Evolutionary conservation across 352 stramenopile genomes (phyloP).

Genomic region (Phytophthora megakarya): DNA sequence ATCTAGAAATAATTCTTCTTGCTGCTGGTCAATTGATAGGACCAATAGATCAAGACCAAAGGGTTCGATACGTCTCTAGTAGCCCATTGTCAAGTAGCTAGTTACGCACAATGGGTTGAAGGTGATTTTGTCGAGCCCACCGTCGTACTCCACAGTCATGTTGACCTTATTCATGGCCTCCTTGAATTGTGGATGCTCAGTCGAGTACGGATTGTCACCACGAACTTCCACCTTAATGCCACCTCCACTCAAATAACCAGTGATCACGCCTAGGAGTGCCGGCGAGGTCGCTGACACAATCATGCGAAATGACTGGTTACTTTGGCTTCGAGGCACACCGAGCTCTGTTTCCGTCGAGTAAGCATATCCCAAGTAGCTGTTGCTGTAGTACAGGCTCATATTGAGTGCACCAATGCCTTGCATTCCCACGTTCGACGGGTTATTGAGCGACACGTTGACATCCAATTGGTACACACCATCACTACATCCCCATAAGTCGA

Average conservation of each 20-base stretch:
- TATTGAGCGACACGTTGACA: conserved; percentile 68
- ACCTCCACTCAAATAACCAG: conserved; percentile 38
- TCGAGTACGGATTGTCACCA: conserved; percentile 55
- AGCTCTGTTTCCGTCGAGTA: conserved; percentile 46
- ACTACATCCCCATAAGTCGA: conserved; percentile 49
- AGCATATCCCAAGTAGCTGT: conserved; percentile 69
- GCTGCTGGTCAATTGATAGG: no score
- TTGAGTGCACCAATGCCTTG: conserved; percentile 69
- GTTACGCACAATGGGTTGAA: conserved; percentile 38
- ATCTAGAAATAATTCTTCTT: no score
- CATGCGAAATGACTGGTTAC: conserved; percentile 52
- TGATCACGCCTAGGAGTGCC: conserved; percentile 44
- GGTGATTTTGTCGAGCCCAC: conserved; percentile 41
- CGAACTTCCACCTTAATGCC: conserved; percentile 57
- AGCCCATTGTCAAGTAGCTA: no score
- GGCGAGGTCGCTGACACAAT: conserved; percentile 41
- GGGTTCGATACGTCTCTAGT: no score
- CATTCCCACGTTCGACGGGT: conserved; percentile 52
- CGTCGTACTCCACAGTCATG: conserved; percentile 62
- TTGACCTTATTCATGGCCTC: conserved; percentile 52
- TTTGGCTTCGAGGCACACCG: conserved; percentile 51
- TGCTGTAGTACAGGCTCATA: conserved; percentile 65
- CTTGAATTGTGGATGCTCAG: conserved; percentile 41
- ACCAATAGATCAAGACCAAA: no score
- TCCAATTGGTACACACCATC: conserved; percentile 50